Evolutionary conservation across 768 basidiomycete species (phyloP), one percentile per base, ranked within the genome.

Genomic region (Sporobolomyces phaffii): DNA sequence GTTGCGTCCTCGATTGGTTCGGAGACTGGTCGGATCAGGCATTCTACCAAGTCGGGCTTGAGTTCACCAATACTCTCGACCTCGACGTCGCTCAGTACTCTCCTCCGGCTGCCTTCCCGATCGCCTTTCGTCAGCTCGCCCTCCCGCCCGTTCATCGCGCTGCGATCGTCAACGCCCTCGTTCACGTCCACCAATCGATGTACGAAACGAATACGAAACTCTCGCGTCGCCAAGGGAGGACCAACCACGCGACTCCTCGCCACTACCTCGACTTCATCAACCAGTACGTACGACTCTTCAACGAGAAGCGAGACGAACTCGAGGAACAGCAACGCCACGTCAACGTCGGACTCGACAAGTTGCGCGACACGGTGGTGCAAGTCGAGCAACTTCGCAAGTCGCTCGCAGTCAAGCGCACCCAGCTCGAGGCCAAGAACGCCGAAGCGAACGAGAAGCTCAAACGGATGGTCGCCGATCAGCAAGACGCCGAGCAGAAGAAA

Each of bases 21-120:
- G 96, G 96, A 31, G 93, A 97, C 77, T 99, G 96, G 96, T 91
- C 93, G 20, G 91, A 96, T 73, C 93, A 97, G 76, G 93, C 96
- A 0, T 89, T 98, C 79, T 98, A 89, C 76, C 96, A 98, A 81
- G 96, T 99, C 66, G 96, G 90, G 47, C 85, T 89, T 82, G 96
- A 98, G 78, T 94, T 99, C 78, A 98, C 94, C 2, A 84, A 89
- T 58, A 87, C 89, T 0, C 83, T 99, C 71, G 96, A 98, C 78
- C 83, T 99, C 70, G 96, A 98, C 74, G 78, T 90, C 41, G 82
- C 89, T 7, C 84, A 86, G 1, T 98, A 93, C 78, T 81, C 78
- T 26, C 85, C 91, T 13, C 90, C 92, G 13, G 75, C 81, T 20
- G 82, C 87, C 70, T 97, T 97, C 86, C 93, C 93, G 1, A 83